Base-by-base conservation (phyloP, 768 basidiomycete species). In the Mycena polygramma region DNA sequence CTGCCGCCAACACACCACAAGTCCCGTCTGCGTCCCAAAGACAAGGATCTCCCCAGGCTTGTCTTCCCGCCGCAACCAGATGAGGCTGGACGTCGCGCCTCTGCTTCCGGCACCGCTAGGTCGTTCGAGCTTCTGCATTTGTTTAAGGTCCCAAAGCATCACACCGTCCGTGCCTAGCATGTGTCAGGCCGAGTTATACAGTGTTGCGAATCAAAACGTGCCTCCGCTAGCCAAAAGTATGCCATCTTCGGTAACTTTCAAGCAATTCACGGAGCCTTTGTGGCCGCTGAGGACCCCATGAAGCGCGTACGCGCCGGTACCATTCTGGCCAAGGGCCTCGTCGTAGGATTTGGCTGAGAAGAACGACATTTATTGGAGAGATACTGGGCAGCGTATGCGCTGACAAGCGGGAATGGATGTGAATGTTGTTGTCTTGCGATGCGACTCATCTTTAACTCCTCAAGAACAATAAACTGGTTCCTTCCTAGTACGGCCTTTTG, bases 31-130 rank as follows among this genome's bases (percentile, higher is more conserved):
- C 10, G 70, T 71, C 8, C 73, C 70, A 46, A 19, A 64, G 14
- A 71, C 24, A 17, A 74, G 43, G 35, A 59, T 39, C 30, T 74
- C 70, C 30, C 63, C 70, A 0, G 41, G 19, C 11, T 70, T 52
- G 54, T 74, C 70, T 6, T 74, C 73, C 11, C 64, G 26, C 43
- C 59, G 59, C 9, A 72, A 52, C 70, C 70, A 74, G 20, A 66
- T n/a, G 14, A 72, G 10, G 15, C 17, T 26, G 19, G 70, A 66
- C 26, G 70, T 71, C 7, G 57, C 63, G 8, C 70, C 73, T 5
- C 70, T 48, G 8, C 20, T 57, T 2, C 55, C 24, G 22, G 41
- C 67, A 39, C 35, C 37, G 7, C 22, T 22, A 6, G 24, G 68
- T 4, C 48, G 45, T 30, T 26, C 61, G 26, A 51, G 43, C 14